These are phyloP conservation scores for Fusarium algeriense DNA, from an alignment of 2,329 filamentous ascomycete species.

Conservation along the genomic window DNA sequence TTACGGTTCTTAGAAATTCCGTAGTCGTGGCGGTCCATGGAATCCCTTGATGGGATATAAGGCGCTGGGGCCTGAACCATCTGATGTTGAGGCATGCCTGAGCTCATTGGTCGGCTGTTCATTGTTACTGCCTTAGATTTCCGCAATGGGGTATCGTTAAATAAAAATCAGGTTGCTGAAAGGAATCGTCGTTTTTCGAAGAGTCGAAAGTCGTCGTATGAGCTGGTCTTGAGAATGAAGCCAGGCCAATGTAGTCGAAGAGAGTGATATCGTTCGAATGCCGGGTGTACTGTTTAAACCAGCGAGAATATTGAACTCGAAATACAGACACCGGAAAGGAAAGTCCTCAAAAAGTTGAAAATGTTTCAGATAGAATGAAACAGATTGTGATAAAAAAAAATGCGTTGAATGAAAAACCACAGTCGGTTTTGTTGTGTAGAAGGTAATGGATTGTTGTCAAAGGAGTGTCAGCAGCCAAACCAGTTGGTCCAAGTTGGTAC, in stretches of 20 bases:
- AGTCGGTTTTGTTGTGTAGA: constrained; percentile 30
- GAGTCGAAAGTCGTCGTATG: constrained; percentile 36
- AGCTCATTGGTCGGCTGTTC: constrained; percentile 37
- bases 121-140: constrained; percentile 38
- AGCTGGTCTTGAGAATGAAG: constrained; percentile 17
- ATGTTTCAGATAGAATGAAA: constrained; percentile 21
- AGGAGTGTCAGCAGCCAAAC: constrained; percentile 70
- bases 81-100: constrained; percentile 64
- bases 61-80: constrained; percentile 58
- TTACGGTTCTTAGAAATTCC: constrained; percentile 75
- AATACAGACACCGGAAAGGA: constrained; percentile 40
- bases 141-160: constrained; percentile 41
- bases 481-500: constrained; percentile 62
- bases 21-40: constrained; percentile 69
- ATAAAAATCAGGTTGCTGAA: constrained; percentile 12
- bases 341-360: constrained; percentile 15
- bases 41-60: constrained; percentile 66
- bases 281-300: constrained; percentile 42
- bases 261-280: constrained; percentile 34
- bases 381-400: constrained; percentile 17
- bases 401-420: constrained; percentile 28
- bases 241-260: constrained; percentile 34
- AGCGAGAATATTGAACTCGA: constrained; percentile 46
- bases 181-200: constrained; percentile 35
- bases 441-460: constrained; percentile 47